Conservation (phyloP, 139 green algal species). For the Picochlorum sp. region DNA sequence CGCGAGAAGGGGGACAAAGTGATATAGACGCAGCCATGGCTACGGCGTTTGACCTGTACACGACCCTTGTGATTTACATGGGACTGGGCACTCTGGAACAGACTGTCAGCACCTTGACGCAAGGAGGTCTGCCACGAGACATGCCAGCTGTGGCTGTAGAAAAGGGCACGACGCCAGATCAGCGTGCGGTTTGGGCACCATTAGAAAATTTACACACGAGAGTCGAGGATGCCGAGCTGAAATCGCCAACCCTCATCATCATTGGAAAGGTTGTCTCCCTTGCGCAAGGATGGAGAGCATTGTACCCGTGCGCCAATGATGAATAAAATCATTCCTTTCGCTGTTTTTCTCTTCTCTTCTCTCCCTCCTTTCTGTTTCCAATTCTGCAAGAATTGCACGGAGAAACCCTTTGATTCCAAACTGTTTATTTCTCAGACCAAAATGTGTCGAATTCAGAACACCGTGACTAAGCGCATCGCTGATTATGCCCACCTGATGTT, state of each 20-base stretch:
- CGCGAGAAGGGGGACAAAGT: constrained; percentile 66
- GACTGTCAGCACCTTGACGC: constrained; percentile 55
- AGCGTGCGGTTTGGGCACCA: constrained; percentile 69
- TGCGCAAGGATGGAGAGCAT: constrained; percentile 42
- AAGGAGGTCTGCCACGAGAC: constrained; percentile 36
- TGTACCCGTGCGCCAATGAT: constrained; percentile 1
- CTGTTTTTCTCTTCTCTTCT: background rate
- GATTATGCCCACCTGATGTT: constrained; percentile 57
- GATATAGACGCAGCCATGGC: constrained; percentile 49
- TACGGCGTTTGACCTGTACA: constrained; percentile 64
- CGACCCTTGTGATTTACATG: constrained; percentile 99
- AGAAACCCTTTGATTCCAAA: constrained; percentile 27
- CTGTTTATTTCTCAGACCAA: constrained; percentile 27
- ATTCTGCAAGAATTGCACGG: constrained; percentile 19
- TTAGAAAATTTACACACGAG: constrained; percentile 38
- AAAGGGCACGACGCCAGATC: constrained; percentile 77
- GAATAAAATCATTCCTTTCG: background rate
- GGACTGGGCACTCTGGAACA: constrained; percentile 78
- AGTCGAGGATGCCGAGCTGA: constrained; percentile 46
- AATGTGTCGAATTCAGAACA: constrained; percentile 59
- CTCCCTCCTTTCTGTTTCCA: constrained; percentile 8
- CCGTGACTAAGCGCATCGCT: constrained; percentile 48
- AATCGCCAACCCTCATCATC: constrained; percentile 89
- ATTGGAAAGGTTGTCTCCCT: constrained; percentile 78
- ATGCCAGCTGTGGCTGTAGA: constrained; percentile 93